Evolutionary conservation across 2,329 filamentous ascomycete species (phyloP).

Genomic region (Lasiodiplodia sp.): DNA sequence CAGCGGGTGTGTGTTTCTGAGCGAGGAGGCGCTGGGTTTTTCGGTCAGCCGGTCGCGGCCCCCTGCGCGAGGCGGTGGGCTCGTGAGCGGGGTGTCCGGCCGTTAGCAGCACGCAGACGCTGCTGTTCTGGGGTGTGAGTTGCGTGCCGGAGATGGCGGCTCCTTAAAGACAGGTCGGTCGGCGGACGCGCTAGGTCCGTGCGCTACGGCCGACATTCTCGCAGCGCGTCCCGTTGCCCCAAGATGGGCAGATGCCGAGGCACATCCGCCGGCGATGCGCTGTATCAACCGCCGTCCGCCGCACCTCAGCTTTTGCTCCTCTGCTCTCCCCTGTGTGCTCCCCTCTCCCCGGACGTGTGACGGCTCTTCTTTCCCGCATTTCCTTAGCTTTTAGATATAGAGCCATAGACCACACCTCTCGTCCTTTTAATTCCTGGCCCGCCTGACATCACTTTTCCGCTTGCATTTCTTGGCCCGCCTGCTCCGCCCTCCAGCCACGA

Average conservation of each 20-base stretch:
- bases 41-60: background rate
- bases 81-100: slow-evolving; percentile 9
- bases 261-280: background rate
- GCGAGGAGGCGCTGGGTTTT: background rate
- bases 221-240: slow-evolving; percentile 3
- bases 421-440: slow-evolving; percentile 7
- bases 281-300: slow-evolving; percentile 5
- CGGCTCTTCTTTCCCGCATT: background rate
- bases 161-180: slow-evolving; percentile 4
- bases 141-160: slow-evolving; percentile 14
- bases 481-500: slow-evolving; percentile 1
- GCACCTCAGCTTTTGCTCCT: background rate
- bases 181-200: background rate
- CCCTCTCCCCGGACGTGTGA: background rate
- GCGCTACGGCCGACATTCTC: slow-evolving; percentile 21
- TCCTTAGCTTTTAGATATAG: slow-evolving; percentile 25
- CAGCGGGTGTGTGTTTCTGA: slow-evolving; percentile 2
- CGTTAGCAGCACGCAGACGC: background rate
- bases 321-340: background rate
- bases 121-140: background rate
- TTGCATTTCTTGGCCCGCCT: slow-evolving; percentile 19
- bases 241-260: slow-evolving; percentile 16
- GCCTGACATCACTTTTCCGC: slow-evolving; percentile 28
- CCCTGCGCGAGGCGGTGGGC: background rate
- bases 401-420: slow-evolving; percentile 9